phyloP scores from a whole-genome alignment of 306 rosid genomes.

The Dalbergia cochinchinensis region DNA sequence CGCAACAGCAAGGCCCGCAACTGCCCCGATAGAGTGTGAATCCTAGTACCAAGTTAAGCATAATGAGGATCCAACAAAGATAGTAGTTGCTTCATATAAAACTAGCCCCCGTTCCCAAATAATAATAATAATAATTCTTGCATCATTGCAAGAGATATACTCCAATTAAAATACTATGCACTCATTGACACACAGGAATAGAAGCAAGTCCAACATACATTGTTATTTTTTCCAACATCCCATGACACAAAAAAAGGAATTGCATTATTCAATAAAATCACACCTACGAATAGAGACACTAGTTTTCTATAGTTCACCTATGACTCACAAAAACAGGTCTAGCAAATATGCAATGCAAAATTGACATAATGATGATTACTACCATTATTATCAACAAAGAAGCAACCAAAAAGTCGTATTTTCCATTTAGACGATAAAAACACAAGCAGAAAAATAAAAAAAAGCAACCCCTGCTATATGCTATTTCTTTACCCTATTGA shows the following conservation, averaged over 20 bases:
- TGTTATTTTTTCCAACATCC: not conserved
- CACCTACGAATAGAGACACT: not conserved
- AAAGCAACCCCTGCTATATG: not conserved
- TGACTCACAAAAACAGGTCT: slow-evolving; percentile 2
- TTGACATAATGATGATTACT: not conserved
- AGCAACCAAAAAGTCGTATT: not conserved
- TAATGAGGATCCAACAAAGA: slow-evolving; percentile 7
- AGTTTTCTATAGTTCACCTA: slow-evolving; percentile 13
- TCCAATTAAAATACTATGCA: not conserved
- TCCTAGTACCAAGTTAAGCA: slow-evolving; percentile 57
- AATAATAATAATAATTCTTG: not conserved
- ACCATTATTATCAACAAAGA: not conserved
- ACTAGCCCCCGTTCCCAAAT: not conserved
- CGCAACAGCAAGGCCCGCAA: slow-evolving; percentile 81
- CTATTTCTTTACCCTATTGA: not conserved
- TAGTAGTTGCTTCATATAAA: not conserved
- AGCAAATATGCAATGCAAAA: not conserved
- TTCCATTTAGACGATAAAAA: not conserved
- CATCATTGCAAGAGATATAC: not conserved
- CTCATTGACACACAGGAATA: slow-evolving; percentile 19
- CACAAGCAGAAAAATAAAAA: not conserved
- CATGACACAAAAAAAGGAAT: not conserved
- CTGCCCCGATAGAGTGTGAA: slow-evolving; percentile 69
- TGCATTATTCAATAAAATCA: slow-evolving; percentile 17
- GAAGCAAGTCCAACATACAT: not conserved